Base-by-base conservation (phyloP, 176 grass and related monocot species). In the Hordeum marinum region DNA sequence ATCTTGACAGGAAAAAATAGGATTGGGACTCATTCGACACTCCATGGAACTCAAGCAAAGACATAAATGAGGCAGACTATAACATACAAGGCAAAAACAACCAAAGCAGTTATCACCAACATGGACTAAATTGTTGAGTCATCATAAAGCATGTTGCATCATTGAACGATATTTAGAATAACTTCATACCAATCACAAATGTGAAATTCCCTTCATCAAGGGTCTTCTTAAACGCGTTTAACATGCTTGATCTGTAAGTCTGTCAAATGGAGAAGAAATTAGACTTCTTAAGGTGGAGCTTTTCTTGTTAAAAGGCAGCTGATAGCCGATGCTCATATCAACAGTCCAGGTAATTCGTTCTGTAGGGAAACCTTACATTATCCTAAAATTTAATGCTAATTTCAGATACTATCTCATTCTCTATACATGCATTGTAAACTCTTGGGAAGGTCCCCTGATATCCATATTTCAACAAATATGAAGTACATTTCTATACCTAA, bases 171-270 rank as follows among this genome's bases (percentile, higher is more conserved):
- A 83, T 76, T 82, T 55, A 81, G 83, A 73, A 84, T 80, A 61
- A 88, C 69, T 75, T 58, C 91, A 89, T 98, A 98, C 96, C 96
- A 82, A 98, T 98, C 92, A 98, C 89, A 89, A 95, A 94, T 72
- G 91, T 95, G 81, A 98, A 98, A 79, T 86, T 95, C 58, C 96
- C 93, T 89, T 95, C 96, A 17, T 98, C 96, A 81, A 98, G 96
- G 54, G 96, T 98, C 96, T 95, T 98, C 91, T 89, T 95, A 87
- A 95, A 98, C 75, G 96, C 87, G n/a, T 90, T 98, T 75, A 98
- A 83, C 96, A 98, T 95, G 87, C 96, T 98, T 57, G 89, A 90
- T 82, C 93, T 90, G 89, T 98, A 98, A 10, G 82, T 84, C 96
- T 98, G 87, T 57, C 68, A 87, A 91, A 77, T 85, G 54, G 43